phyloP scores from a whole-genome alignment of 352 stramenopile species.

The Globisporangium yorkense region DNA sequence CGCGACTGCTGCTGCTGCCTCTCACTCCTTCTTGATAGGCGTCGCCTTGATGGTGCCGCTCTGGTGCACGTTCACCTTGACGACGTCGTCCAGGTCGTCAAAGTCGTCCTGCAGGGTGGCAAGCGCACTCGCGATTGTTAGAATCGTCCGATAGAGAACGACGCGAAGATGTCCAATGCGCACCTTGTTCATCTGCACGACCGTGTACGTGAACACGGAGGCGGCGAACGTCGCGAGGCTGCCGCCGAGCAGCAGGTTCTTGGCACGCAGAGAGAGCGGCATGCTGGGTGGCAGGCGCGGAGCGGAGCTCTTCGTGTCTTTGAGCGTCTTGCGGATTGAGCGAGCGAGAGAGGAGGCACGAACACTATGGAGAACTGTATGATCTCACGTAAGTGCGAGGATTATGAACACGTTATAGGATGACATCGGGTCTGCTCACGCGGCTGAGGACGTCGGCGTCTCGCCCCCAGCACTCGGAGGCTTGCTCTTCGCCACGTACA shows the following conservation, averaged over 20 bases:
- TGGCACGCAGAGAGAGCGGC: conserved; percentile 59
- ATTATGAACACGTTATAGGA: neutral
- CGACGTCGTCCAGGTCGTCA: conserved; percentile 64
- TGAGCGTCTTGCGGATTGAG: neutral
- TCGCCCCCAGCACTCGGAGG: neutral
- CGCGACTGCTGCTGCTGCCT: neutral
- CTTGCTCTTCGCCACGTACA: conserved; percentile 25
- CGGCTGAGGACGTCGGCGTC: neutral
- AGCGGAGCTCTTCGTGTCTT: conserved; percentile 11
- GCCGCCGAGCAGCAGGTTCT: conserved; percentile 72
- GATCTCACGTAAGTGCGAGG: conserved; percentile 2
- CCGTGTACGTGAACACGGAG: conserved; percentile 70
- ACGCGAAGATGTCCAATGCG: neutral
- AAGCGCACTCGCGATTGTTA: neutral
- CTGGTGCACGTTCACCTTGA: conserved; percentile 77
- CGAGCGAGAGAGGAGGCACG: neutral
- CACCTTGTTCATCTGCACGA: conserved; percentile 80
- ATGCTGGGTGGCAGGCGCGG: conserved; percentile 16
- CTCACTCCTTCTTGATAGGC: conserved; percentile 45
- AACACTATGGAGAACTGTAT: conserved; percentile 1
- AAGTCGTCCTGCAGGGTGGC: conserved; percentile 57
- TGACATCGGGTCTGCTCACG: neutral
- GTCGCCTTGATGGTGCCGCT: conserved; percentile 66
- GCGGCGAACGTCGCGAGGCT: conserved; percentile 56
- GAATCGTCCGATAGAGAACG: neutral